These are phyloP conservation scores for Trypanosoma brucei DNA, from an alignment of 208 protist genomes.

Conservation along the genomic window DNA sequence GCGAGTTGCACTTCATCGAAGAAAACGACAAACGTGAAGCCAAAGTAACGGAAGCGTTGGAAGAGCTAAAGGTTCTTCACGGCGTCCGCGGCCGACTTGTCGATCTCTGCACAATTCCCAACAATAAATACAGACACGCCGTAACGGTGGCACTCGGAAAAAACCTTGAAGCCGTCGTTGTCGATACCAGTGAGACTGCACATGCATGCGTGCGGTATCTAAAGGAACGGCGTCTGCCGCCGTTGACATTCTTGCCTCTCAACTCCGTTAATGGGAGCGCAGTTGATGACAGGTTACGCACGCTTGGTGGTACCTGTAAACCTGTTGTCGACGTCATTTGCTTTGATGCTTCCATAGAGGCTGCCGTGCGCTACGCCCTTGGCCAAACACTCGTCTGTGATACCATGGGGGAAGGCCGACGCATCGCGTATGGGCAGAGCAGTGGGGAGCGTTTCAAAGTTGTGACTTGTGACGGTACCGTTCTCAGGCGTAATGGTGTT, in stretches of 20 bases:
- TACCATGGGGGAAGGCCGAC: conserved; percentile 85
- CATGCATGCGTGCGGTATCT: conserved; percentile 95
- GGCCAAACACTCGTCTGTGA: conserved; percentile 97
- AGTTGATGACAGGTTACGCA: conserved; percentile 89
- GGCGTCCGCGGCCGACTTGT: conserved; percentile 86
- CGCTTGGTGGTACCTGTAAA: conserved; percentile 88
- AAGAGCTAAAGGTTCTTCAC: conserved; percentile 88
- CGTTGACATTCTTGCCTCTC: conserved; percentile 96
- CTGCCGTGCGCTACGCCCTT: conserved; percentile 91
- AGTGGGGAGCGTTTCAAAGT: conserved; percentile 86
- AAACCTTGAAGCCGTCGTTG: conserved; percentile 95
- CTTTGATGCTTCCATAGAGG: conserved; percentile 78
- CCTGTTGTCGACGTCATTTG: conserved; percentile 92
- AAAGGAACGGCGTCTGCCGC: conserved; percentile 91
- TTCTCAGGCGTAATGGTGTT: conserved; percentile 93
- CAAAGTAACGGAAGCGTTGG: conserved; percentile 79
- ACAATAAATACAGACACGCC: conserved; percentile 90
- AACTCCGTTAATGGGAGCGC: conserved; percentile 84
- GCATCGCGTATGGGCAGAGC: conserved; percentile 73
- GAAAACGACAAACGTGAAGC: conserved; percentile 75
- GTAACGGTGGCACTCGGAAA: conserved; percentile 95
- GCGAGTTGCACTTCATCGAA: conserved; percentile 78
- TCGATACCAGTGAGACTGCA: conserved; percentile 91
- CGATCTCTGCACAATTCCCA: conserved; percentile 91
- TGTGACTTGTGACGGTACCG: conserved; percentile 94